Conservation (phyloP, 1,139 yeast species). For the Saccharomyces pastorianus region DNA sequence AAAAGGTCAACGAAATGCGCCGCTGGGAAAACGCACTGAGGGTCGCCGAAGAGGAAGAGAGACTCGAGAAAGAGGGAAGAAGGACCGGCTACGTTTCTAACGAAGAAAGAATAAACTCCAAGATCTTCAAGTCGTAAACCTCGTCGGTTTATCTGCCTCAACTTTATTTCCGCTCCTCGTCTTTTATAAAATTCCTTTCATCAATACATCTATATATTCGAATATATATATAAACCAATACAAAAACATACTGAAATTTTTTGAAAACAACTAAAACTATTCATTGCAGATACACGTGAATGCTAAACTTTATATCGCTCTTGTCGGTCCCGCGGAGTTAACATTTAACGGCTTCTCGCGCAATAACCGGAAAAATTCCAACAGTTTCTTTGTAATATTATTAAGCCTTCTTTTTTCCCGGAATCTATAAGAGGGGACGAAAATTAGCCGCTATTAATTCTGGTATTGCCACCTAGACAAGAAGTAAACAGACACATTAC, state of each 20-base stretch:
- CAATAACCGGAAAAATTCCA: neutral
- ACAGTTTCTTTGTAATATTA: neutral
- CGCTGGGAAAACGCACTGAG: constrained; percentile 39
- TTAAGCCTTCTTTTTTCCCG: constrained; percentile 1
- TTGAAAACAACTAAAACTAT: neutral
- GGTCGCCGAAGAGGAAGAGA: constrained; percentile 34
- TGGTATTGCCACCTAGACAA: neutral
- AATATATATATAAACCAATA: neutral
- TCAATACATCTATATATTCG: neutral
- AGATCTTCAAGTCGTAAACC: constrained; percentile 24
- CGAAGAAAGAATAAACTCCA: constrained; percentile 29
- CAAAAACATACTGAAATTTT: neutral
- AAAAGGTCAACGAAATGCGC: constrained; percentile 32
- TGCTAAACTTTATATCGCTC: constrained; percentile 5
- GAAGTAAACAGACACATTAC: neutral
- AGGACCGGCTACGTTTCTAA: constrained; percentile 20
- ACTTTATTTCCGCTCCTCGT: neutral
- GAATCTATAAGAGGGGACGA: neutral
- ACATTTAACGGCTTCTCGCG: neutral
- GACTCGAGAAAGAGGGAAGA: constrained; percentile 18
- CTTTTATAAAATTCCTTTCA: neutral
- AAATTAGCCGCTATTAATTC: neutral
- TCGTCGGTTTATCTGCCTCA: neutral
- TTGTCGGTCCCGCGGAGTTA: neutral
- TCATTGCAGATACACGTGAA: neutral